A percentile compares a stretch with the other conserved stretches of the same genome.
Conservation (phyloP, 2,329 filamentous ascomycete genomes). For the Sporothrix brunneoviolacea region DNA sequence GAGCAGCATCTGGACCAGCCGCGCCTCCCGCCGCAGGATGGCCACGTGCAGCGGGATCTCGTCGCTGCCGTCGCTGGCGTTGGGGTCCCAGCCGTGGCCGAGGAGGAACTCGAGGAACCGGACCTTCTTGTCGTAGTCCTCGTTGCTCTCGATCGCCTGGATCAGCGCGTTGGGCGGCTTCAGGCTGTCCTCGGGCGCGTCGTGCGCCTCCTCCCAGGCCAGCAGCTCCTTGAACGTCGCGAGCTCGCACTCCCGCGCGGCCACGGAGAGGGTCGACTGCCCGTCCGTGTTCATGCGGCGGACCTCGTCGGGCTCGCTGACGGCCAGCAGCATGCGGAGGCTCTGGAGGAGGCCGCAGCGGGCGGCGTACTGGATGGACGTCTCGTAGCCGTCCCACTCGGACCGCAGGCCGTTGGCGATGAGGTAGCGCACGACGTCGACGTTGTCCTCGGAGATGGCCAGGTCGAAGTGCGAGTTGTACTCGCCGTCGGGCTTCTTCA, state of each 20-base stretch:
- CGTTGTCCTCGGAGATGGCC: background rate
- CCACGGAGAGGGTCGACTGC: background rate
- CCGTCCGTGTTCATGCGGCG: background rate
- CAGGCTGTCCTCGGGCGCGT: background rate
- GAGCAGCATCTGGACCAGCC: constrained; percentile 3
- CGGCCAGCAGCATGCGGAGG: background rate
- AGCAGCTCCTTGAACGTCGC: constrained; percentile 1
- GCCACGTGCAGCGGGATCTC: constrained; percentile 1
- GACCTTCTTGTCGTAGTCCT: background rate
- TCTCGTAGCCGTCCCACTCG: constrained; percentile 8
- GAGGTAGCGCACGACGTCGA: constrained; percentile 3
- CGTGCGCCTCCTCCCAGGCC: background rate
- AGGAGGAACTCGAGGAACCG: constrained; percentile 6
- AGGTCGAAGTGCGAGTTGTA: constrained; percentile 6
- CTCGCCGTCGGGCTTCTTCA: background rate
- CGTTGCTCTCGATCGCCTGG: background rate
- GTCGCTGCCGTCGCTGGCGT: background rate
- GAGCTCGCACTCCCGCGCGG: background rate
- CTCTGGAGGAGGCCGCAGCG: background rate
- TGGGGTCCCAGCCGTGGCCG: background rate
- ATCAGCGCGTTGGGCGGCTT: background rate
- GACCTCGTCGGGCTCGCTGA: background rate
- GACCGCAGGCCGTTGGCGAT: background rate
- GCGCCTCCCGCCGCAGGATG: background rate
- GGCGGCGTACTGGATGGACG: constrained; percentile 10